phyloP scores from a whole-genome alignment of 1,284 basidiomycete species.

The Sutorius eximius region DNA sequence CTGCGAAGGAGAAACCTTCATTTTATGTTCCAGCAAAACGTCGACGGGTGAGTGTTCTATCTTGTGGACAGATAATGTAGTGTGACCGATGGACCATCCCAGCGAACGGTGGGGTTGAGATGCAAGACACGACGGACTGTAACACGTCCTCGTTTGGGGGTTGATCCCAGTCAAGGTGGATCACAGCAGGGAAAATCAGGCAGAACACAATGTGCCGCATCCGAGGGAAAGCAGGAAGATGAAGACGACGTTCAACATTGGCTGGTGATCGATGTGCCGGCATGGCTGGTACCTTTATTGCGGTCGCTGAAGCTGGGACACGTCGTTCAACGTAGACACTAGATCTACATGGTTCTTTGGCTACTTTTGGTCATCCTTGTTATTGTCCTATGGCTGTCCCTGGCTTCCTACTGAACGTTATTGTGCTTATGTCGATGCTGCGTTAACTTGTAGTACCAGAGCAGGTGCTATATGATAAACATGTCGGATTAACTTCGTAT shows the following conservation, averaged over 20 bases:
- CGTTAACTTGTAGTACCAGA: no score
- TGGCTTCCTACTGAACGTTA: background rate
- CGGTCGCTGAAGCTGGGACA: background rate
- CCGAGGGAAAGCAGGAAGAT: background rate
- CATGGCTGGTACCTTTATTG: background rate
- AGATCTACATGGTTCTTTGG: background rate
- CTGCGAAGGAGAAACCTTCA: background rate
- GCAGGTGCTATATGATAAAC: no score
- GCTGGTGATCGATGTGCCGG: background rate
- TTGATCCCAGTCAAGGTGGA: background rate
- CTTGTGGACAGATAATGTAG: background rate
- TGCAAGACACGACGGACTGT: no score
- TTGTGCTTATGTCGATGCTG: no score
- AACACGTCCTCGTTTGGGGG: no score
- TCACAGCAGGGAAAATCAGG: background rate
- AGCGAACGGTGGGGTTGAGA: background rate
- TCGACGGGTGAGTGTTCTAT: background rate
- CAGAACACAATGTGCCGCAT: no score
- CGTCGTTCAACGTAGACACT: background rate
- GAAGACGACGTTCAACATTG: background rate
- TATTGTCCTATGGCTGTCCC: background rate
- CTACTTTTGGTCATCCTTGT: background rate
- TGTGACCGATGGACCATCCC: background rate
- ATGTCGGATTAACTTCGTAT: no score
- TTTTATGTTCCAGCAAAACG: background rate